These are phyloP conservation scores for Escallonia herrerae DNA, from an alignment of 129 eudicot species.

Conservation along the genomic window DNA sequence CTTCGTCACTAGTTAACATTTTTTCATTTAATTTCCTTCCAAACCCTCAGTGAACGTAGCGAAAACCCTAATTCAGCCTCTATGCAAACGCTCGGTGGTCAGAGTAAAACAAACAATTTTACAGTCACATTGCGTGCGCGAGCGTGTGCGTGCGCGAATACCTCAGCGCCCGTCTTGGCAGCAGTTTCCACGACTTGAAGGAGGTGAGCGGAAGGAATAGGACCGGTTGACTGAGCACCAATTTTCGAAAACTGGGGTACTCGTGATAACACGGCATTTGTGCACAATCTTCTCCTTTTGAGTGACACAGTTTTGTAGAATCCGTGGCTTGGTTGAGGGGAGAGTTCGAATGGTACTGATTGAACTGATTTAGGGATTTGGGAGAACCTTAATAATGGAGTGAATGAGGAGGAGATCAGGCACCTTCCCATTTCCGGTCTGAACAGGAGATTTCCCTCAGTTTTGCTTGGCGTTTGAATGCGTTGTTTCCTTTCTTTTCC, in stretches of 20 bases:
- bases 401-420: conserved; percentile 3
- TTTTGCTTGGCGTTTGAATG: neutral
- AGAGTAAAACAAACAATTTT: too few species aligned
- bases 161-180: conserved; percentile 89
- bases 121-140: too few species aligned
- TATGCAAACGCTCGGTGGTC: too few species aligned
- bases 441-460: neutral
- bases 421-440: conserved; percentile 9
- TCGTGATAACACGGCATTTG: conserved; percentile 42
- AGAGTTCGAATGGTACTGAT: neutral
- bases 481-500: too few species aligned
- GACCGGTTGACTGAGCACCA: conserved; percentile 64
- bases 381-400: neutral
- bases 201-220: conserved; percentile 56
- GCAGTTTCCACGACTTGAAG: conserved; percentile 65
- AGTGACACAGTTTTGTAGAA: neutral
- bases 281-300: neutral
- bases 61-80: too few species aligned
- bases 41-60: too few species aligned
- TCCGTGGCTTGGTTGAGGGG: neutral
- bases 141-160: conserved; percentile 4
- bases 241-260: conserved; percentile 30
- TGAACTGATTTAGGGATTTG: conserved; percentile 13
- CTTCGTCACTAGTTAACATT: too few species aligned
- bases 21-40: too few species aligned